Evolutionary conservation across 2,329 filamentous ascomycete species (phyloP), one percentile per base, ranked within the genome.

Genomic region (Ramularia endophylla): DNA sequence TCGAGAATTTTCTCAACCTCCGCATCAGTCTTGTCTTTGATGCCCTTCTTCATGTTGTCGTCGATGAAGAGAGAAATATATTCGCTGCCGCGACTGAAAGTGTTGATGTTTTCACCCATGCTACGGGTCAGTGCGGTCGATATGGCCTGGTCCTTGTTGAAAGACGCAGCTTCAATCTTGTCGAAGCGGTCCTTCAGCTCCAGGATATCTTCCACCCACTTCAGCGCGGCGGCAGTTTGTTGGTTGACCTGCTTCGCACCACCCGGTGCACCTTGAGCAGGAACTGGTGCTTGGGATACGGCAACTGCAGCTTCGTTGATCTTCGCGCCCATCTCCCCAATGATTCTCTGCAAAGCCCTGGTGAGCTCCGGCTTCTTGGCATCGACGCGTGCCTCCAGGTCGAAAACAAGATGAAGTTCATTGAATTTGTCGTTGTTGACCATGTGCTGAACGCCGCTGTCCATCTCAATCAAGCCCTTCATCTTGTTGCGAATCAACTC

Each of bases 11-110:
- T 64, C 55, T 97, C 90, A 11, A 95, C 78, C 59, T 97, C 90
- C 19, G 74, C 75, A 55, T 97, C 92, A 0, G 87, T 90, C 70
- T 94, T 95, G 48, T 88, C 88, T 60, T 88, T 89, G 62, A 95
- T 85, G 3, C 89, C 89, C 54, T 90, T 85, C 68, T 94, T 95
- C 57, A 98, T 77, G 58, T 89, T 94, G 56, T 97, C 90, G 56
- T 98, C 92, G 44, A 98, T 94, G 65, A 94, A 98, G 0, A 98
- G 74, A 0, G 92, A 98, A 5, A 97, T 83, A 59, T 87, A 95
- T 60, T 98, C 92, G 1, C 90, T 87, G 54, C 85, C 84, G 48
- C 89, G 81, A 11, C 71, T 65, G 59, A 95, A 95, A 0, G 80
- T 67, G 61, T 95, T 97, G 72, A 98, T 95, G 56, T 97, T 94